Base-by-base conservation (phyloP, 2,329 filamentous ascomycete species). In the Geosmithia putterillii region DNA sequence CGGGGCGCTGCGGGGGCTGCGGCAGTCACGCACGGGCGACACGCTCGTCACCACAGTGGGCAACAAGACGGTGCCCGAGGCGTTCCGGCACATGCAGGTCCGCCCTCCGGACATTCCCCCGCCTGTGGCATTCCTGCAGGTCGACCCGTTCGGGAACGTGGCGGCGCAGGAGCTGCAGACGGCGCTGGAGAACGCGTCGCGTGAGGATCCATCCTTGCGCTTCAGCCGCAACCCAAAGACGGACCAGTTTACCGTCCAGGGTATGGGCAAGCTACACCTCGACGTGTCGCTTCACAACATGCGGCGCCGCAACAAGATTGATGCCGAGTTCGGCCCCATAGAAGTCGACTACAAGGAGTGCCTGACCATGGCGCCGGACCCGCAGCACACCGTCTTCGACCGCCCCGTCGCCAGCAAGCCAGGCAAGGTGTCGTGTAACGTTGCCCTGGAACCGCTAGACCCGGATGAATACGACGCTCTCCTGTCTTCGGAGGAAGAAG, bases 281-380 rank as follows among this genome's bases (percentile, higher is more conserved):
- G 92, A 98, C 54, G 92, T 98, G 41, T 89, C 90, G 1, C 71
- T 87, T 41, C 86, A 96, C 60, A 78, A 89, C 38, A 76, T 98
- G 9, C 79, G 92, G 50, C 85, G 86, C 42, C 87, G 94, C 55
- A 82, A 95, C 64, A 94, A 92, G 59, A 87, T 73, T 70, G 60
- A 95, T 78, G 73, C 88, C 71, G 48, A 80, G 66, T 95, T 95
- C 69, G 89, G 90, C 12, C 81, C 80, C 43, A 94, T 98, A 48
- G 86, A 95, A 53, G 95, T 98, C 47, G 88, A 94, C 51, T 98
- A 96, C 63, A 83, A 94, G 44, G 92, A 98, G 64, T 83, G 81
- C 40, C 67, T 92, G 9, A 76, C 79, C 0, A 66, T 67, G 3
- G 54, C 71, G 0, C 81, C 80, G 1, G 57, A 59, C 0, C 64